Conservation (phyloP, 768 basidiomycete species). For the Tulasnella sp. region DNA sequence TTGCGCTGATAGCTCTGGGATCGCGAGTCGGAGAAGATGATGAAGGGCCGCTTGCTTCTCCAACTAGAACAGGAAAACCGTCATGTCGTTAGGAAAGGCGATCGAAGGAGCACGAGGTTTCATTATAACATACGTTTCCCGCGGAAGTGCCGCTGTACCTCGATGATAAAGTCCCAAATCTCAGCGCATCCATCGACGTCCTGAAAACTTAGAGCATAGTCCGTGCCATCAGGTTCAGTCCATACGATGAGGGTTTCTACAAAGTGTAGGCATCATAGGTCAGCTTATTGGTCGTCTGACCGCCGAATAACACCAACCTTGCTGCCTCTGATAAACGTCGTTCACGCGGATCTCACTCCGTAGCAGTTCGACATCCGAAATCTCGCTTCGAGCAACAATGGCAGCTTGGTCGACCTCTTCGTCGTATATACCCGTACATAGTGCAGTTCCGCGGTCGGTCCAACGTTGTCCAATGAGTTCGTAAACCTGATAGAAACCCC, state of each 20-base stretch:
- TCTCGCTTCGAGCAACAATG: slow-evolving; percentile 79
- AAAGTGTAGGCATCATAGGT: slow-evolving; percentile 20
- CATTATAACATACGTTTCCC: slow-evolving; percentile 26
- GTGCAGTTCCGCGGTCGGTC: slow-evolving; percentile 96
- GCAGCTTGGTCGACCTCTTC: slow-evolving; percentile 72
- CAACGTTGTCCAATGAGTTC: slow-evolving; percentile 86
- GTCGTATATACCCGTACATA: slow-evolving; percentile 86
- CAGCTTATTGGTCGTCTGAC: slow-evolving; percentile 18
- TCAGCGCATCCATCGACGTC: slow-evolving; percentile 92
- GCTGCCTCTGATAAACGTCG: slow-evolving; percentile 83
- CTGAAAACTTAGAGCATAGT: slow-evolving; percentile 96
- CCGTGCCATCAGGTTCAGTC: slow-evolving; percentile 92
- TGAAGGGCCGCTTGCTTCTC: slow-evolving; percentile 15
- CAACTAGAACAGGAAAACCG: not conserved
- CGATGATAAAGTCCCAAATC: slow-evolving; percentile 95
- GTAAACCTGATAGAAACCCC: slow-evolving; percentile 66
- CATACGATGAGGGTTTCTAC: slow-evolving; percentile 97
- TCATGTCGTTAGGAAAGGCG: not conserved
- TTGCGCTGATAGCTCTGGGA: not conserved
- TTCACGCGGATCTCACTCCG: slow-evolving; percentile 75
- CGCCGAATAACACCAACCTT: slow-evolving; percentile 51
- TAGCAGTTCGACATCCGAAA: slow-evolving; percentile 66
- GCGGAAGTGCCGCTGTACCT: slow-evolving; percentile 77
- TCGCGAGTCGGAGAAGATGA: slow-evolving; percentile 30
- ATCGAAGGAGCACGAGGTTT: not conserved